Base-by-base conservation (phyloP, 164 flowering plant species). In the Amborella trichopoda region DNA sequence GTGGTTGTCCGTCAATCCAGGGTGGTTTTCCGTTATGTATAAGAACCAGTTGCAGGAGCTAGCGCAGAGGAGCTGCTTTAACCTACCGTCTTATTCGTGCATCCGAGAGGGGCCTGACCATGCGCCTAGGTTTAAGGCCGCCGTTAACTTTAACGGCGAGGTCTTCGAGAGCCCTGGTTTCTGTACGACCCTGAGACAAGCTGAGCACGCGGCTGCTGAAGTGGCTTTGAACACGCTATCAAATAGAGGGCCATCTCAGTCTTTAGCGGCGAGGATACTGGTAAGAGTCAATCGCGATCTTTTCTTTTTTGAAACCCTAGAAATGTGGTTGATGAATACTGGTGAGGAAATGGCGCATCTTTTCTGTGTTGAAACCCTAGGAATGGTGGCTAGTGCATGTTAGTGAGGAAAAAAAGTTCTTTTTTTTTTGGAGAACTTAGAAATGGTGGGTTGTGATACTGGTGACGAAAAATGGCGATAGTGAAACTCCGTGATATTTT, bases 41-140 rank as follows among this genome's bases (percentile, higher is more conserved):
- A 91, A 91, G 76, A 91, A 87, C 81, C 96, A 91, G 90, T 85
- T 91, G 3, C 99, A 91, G 53, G 98, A 91, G 90, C 83, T 91
- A 81, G 96, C 98, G 26, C 98, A 90, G 77, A 64, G 98, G 73
- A 90, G 99, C 77, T 91, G 96, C 73, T 91, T 91, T 64, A 91
- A 78, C 40, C 72, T 91, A 4, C 99, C 99, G 2, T 80, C 93
- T 1, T 91, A 91, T 60, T 67, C 86, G 8, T 87, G 95, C 63
- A 67, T 84, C 24, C 50, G 99, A 54, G 96, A 91, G 68, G 99
- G 99, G 23, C 99, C 99, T 0, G 99, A 91, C 71, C 99, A 91
- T 71, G 96, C 99, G 65, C 99, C 99, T 25, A 55, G 99, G 28
- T 91, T 91, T 68, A 91, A 87, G 69, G 87, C 96, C 23, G 61